These are phyloP conservation scores for Petrea volubilis DNA, from an alignment of 257 asterid genomes.

Conservation along the genomic window DNA sequence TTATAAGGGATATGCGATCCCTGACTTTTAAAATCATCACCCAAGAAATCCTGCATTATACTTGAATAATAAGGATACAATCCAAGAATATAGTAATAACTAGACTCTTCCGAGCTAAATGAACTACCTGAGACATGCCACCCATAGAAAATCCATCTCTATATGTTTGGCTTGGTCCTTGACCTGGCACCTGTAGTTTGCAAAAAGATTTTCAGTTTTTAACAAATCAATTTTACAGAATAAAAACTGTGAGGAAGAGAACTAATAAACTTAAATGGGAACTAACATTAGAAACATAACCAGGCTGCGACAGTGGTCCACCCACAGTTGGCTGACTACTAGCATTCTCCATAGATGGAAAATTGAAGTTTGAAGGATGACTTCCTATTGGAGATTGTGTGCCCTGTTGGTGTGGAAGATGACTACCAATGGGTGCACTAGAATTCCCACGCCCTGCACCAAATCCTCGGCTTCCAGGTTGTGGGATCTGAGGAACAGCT, in stretches of 20 bases:
- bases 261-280: conserved; percentile 7
- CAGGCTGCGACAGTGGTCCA: conserved; percentile 92
- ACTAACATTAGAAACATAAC: conserved; percentile 87
- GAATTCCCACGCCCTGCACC: conserved; percentile 90
- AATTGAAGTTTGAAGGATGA: conserved; percentile 67
- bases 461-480: conserved; percentile 84
- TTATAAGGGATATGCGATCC: conserved; percentile 94
- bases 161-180: conserved; percentile 76
- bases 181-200: conserved; percentile 51
- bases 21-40: conserved; percentile 97
- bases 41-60: conserved; percentile 76
- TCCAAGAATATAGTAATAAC: not conserved
- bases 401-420: conserved; percentile 85
- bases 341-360: conserved; percentile 81
- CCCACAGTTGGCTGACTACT: conserved; percentile 83
- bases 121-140: conserved; percentile 90
- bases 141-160: conserved; percentile 88
- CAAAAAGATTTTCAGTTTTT: conserved; percentile 3
- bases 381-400: conserved; percentile 79
- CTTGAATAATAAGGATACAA: conserved; percentile 14
- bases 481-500: conserved; percentile 84
- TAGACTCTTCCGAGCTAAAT: not conserved
- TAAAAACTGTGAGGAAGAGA: conserved; percentile 13
- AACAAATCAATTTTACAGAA: conserved; percentile 2
- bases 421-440: conserved; percentile 91